Evolutionary conservation across 352 stramenopile genomes (phyloP), one percentile per base, ranked within the genome.

Genomic region (Achlya hypogyna): DNA sequence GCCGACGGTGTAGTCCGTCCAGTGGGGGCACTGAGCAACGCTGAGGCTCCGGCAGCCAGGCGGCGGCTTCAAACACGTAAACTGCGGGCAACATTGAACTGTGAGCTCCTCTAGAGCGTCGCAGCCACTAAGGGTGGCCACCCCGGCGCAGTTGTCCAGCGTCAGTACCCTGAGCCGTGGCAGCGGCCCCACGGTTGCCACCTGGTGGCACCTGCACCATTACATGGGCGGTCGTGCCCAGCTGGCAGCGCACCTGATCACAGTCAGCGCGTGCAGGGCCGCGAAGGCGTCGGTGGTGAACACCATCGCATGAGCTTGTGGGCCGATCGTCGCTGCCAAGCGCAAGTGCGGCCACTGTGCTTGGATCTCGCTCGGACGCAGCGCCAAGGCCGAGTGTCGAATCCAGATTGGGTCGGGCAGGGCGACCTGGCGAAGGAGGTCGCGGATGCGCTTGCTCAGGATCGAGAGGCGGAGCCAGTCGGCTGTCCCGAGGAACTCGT

Each of bases 111-210:
- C 14, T 6, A 53, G 14, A 4, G 0, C n/a, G 16, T 5, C n/a
- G 20, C 51, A 38, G 0, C 59, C 59, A 29, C 45, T 58, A 1
- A 67, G 16, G 16, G 38, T 34, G 4, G 10, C 6, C 4, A 67
- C n/a, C 16, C 60, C 42, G 18, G 51, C 60, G 60, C 60, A 67
- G 51, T 49, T 59, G 22, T 67, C 51, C 8, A 67, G 51, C 5
- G 20, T 40, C 4, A 67, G 10, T 9, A 12, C 18, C 5, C 27
- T 38, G 14, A 67, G 14, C 5, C 32, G 60, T 5, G 49, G 49
- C 23, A 54, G 49, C 23, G 49, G 49, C 29, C 49, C 49, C 25
- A 3, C 31, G 25, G 25, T 20, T 1, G 25, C 2, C 12, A 56
- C 1, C 10, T 20, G 49, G 31, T 56, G 49, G 49, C 2, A 12